phyloP scores from a whole-genome alignment of 805 yeast genomes.

The Candida gorgasii region DNA sequence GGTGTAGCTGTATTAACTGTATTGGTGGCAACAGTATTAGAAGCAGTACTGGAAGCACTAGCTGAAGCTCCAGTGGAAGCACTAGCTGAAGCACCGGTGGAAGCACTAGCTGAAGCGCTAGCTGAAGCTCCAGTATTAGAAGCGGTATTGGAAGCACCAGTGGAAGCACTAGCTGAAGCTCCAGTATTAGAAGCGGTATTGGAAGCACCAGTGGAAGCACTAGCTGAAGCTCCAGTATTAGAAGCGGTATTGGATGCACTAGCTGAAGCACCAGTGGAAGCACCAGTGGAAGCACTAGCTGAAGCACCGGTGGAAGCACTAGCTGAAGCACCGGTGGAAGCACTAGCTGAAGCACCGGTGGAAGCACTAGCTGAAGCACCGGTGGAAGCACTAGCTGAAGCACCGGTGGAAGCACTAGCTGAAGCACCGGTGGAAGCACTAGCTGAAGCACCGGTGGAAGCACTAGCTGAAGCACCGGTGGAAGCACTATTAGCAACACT shows the following conservation, averaged over 20 bases:
- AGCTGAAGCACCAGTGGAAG: not conserved
- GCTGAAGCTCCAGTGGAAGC: not conserved
- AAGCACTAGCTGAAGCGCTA: not conserved
- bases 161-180: not conserved
- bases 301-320: not conserved
- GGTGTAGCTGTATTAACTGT: not conserved
- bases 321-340: not conserved
- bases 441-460: no score
- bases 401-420: no score
- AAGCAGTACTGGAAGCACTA: not conserved
- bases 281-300: no score
- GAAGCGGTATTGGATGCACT: not conserved
- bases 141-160: not conserved
- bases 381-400: no score
- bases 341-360: not conserved
- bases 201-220: no score
- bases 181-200: not conserved
- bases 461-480: no score
- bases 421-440: no score
- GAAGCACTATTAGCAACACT: no score
- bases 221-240: not conserved
- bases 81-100: not conserved
- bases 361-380: no score
- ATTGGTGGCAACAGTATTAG: no score
- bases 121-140: not conserved